phyloP scores from a whole-genome alignment of 2,329 filamentous ascomycete species.

The Macrophomina tecta region DNA sequence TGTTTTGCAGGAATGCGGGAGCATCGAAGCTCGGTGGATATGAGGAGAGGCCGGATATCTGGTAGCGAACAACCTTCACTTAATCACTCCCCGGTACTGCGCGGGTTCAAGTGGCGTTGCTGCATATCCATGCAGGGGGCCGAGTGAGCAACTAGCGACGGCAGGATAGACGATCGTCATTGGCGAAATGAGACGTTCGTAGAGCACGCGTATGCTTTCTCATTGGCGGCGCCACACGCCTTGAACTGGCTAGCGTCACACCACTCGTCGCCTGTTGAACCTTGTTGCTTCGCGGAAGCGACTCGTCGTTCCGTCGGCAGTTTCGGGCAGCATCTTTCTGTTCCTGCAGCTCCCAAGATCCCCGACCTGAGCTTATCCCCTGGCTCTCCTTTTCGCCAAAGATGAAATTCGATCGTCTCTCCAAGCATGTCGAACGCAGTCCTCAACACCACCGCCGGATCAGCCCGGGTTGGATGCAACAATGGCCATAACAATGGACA shows the following conservation, averaged over 20 bases:
- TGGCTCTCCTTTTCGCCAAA: neutral
- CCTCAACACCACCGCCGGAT: neutral
- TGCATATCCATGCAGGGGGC: too few species aligned
- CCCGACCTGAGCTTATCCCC: neutral
- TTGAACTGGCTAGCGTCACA: constrained; percentile 3
- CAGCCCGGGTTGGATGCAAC: neutral
- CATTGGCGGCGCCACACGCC: constrained; percentile 2
- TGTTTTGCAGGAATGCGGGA: too few species aligned
- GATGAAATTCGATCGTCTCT: neutral
- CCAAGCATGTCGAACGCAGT: neutral
- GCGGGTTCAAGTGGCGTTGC: too few species aligned
- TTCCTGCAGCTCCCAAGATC: constrained; percentile 8
- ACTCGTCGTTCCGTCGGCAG: neutral
- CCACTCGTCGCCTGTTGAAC: neutral
- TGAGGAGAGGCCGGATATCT: too few species aligned
- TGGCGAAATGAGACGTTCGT: neutral
- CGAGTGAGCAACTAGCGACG: too few species aligned
- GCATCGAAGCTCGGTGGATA: too few species aligned
- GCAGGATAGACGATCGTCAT: neutral
- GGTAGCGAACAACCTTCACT: too few species aligned
- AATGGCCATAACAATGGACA: neutral
- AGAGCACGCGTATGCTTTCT: neutral
- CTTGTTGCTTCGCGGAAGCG: neutral
- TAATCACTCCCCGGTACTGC: too few species aligned
- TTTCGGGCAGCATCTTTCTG: neutral